Evolutionary conservation across 2,329 filamentous ascomycete species (phyloP).

Genomic region (Grosmannia serpens): DNA sequence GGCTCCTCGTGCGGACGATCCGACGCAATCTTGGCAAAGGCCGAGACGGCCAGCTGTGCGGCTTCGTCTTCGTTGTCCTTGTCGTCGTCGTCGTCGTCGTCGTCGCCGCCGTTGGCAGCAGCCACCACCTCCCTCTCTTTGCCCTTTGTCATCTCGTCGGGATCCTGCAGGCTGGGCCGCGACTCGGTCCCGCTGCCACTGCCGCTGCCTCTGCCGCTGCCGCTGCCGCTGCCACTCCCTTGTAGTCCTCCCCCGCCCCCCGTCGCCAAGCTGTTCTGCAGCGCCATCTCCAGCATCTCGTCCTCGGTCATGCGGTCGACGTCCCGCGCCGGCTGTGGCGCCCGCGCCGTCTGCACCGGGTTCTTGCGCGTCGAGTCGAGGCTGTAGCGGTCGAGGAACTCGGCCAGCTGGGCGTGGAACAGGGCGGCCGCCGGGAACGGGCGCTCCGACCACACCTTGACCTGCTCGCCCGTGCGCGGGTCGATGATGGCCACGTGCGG

Average conservation of each 20-base stretch:
- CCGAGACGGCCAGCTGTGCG: slow-evolving; percentile 18
- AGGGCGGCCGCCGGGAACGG: slow-evolving; percentile 62
- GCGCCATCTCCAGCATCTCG: slow-evolving; percentile 88
- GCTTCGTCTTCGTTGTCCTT: slow-evolving; percentile 16
- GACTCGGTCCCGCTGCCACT: slow-evolving; percentile 25
- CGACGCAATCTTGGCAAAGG: slow-evolving; percentile 62
- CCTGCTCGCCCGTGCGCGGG: slow-evolving; percentile 88
- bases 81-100: slow-evolving; percentile 22
- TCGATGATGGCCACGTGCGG: slow-evolving; percentile 95
- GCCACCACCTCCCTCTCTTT: slow-evolving; percentile 13
- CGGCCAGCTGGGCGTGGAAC: slow-evolving; percentile 82
- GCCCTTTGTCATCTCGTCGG: slow-evolving; percentile 73
- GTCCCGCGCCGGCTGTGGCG: slow-evolving; percentile 52
- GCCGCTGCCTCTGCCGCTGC: background rate
- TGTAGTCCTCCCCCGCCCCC: slow-evolving; percentile 5
- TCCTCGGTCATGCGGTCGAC: slow-evolving; percentile 90
- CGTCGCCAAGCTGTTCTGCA: slow-evolving; percentile 73
- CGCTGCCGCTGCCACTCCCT: background rate
- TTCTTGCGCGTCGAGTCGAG: slow-evolving; percentile 82
- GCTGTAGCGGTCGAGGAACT: slow-evolving; percentile 96
- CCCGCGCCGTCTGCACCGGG: slow-evolving; percentile 72
- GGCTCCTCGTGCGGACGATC: slow-evolving; percentile 70
- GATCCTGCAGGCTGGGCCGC: slow-evolving; percentile 56
- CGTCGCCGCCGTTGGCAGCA: too few species aligned
- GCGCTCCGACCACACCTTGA: slow-evolving; percentile 87